Percentiles rank a stretch among this genome's conserved stretches.
Evolutionary conservation across 768 basidiomycete genomes (phyloP).

Genomic region (Leccinum obscurum): DNA sequence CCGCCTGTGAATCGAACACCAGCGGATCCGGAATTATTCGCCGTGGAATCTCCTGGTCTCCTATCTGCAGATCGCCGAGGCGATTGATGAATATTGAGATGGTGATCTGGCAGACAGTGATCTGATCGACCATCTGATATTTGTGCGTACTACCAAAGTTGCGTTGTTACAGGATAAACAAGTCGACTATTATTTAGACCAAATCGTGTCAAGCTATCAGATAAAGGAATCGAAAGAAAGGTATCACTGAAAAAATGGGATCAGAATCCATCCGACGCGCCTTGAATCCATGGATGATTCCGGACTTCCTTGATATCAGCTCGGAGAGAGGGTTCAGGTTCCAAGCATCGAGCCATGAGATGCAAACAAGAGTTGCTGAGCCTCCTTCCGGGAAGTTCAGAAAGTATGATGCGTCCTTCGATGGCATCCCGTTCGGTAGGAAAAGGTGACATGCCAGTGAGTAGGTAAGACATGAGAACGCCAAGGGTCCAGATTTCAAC

Average conservation of each 20-base stretch:
- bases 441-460: slow-evolving; percentile 93
- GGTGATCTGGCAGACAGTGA: not conserved
- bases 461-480: slow-evolving; percentile 89
- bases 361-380: slow-evolving; percentile 53
- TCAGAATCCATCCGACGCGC: slow-evolving; percentile 24
- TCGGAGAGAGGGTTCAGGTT: slow-evolving; percentile 77
- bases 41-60: not conserved
- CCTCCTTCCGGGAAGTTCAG: slow-evolving; percentile 37
- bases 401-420: slow-evolving; percentile 59
- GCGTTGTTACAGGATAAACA: slow-evolving; percentile 18
- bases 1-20: not conserved
- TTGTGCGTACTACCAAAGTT: slow-evolving; percentile 1
- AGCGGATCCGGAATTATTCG: not conserved
- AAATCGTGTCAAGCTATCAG: slow-evolving; percentile 11
- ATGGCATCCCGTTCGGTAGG: slow-evolving; percentile 82
- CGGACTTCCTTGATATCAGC: slow-evolving; percentile 82
- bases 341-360: slow-evolving; percentile 76
- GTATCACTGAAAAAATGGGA: slow-evolving; percentile 11
- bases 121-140: not conserved
- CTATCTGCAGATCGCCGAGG: not conserved
- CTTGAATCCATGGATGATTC: slow-evolving; percentile 76
- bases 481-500: slow-evolving; percentile 97
- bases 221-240: slow-evolving; percentile 3
- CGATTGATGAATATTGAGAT: not conserved
- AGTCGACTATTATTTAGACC: slow-evolving; percentile 6